Base-by-base conservation (phyloP, 495 filamentous ascomycete species). In the Neurospora terricola region DNA sequence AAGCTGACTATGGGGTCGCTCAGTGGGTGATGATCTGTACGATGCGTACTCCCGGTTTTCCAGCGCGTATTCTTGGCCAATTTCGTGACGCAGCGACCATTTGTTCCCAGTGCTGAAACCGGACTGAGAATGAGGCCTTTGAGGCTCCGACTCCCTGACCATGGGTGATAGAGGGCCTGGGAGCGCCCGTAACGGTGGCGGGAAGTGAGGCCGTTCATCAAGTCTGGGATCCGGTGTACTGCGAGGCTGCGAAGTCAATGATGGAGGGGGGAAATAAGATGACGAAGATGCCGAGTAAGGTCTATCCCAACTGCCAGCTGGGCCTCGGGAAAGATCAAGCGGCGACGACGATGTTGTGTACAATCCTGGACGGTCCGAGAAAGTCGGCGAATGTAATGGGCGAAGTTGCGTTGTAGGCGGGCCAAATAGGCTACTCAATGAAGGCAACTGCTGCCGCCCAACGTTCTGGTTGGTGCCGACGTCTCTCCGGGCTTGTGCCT, bases 391-490 rank as follows among this genome's bases (percentile, higher is more conserved):
- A 72, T 82, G 82, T 62, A 81, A 72, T 16, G 84, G 79, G 27
- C 81, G 81, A 54, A 78, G 74, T 23, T 80, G 77, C 27, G 83
- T 34, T 34, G 54, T 77, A 9, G 83, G 75, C n/a, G 82, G 80
- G 2, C 82, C 84, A 79, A 88, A 87, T 11, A 88, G 77, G 72
- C 86, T 88, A 73, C 85, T 88, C 72, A 88, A 71, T 27, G 87
- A 81, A 0, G 87, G 87, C 54, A 88, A 82, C 76, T 86, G 83
- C 72, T 86, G 83, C 70, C 85, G 78, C 42, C 82, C 72, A 43
- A 81, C 73, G 38, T 71, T 69, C 59, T 78, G 73, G 68, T 78
- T 73, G 30, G 73, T 72, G 30, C 45, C 68, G 66, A 72, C 71
- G n/a, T 83, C 82, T 71, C 79, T 82, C 69, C 78, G 81, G 40